Base-by-base conservation (phyloP, 768 basidiomycete genomes). In the Astraeus odoratus region DNA sequence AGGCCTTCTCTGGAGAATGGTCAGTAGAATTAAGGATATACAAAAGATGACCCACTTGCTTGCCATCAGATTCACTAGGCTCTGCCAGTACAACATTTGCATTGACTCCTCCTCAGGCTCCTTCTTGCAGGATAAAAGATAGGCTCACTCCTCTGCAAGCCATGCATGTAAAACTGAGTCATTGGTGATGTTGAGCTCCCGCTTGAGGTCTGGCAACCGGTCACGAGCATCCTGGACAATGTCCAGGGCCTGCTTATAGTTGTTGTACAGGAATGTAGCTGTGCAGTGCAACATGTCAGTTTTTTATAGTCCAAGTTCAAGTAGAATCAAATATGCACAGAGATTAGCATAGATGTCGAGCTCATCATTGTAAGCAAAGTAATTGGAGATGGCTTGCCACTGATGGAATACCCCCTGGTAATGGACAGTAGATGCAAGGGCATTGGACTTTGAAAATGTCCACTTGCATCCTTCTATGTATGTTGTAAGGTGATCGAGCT, bases 231-330 rank as follows among this genome's bases (percentile, higher is more conserved):
- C 37, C 13, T 4, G 10, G 4, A 58, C 26, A 18, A 59, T 55
- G 3, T 54, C 47, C 8, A 62, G 48, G 3, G 57, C 62, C 25
- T 63, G 58, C 27, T 50, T 37, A 16, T 63, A 65, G 49, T 64
- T 60, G 25, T 58, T 50, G 24, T 39, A 30, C 12, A 40, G 19
- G 35, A 59, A 56, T 30, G 29, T 44, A 8, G 37, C 43, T 48
- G 18, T 24, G 22, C 18, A 19, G 16, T n/a, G n/a, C n/a, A n/a
- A n/a, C n/a, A n/a, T n/a, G n/a, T n/a, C n/a, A n/a, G n/a, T n/a
- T n/a, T n/a, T n/a, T n/a, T n/a, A n/a, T n/a, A n/a, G 13, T 33
- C 31, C 31, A 33, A 33, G 18, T 15, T n/a, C n/a, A n/a, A n/a
- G n/a, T n/a, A n/a, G n/a, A n/a, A n/a, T n/a, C n/a, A n/a, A 37